Conservation (phyloP, 2,329 filamentous ascomycete species). For the Diatrype stigma region DNA sequence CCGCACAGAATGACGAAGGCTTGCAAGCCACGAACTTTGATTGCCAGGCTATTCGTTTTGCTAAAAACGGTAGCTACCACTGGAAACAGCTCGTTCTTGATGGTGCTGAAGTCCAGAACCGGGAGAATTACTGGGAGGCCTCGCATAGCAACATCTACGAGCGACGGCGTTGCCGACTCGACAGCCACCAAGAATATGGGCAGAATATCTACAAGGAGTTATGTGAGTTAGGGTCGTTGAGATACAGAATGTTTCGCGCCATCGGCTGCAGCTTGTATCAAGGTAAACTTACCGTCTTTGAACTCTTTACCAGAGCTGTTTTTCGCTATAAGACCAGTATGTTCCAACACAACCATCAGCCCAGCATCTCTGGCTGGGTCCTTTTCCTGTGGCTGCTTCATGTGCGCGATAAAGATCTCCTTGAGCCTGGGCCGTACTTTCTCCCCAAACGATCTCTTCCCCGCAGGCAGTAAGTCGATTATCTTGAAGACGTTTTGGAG, state of each 20-base stretch:
- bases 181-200: conserved; percentile 81
- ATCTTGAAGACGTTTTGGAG: conserved; percentile 93
- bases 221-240: conserved; percentile 8
- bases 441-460: conserved; percentile 75
- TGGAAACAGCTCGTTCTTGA: conserved; percentile 95
- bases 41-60: conserved; percentile 86
- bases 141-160: conserved; percentile 81
- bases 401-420: conserved; percentile 70
- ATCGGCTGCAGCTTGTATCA: not conserved
- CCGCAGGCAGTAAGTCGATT: conserved; percentile 70
- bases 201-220: conserved; percentile 63
- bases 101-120: conserved; percentile 89
- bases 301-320: conserved; percentile 91
- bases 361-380: conserved; percentile 84
- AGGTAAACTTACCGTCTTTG: conserved; percentile 67
- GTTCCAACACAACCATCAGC: conserved; percentile 84
- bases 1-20: conserved; percentile 89
- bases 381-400: conserved; percentile 62
- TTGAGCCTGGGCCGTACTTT: conserved; percentile 80
- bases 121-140: conserved; percentile 78
- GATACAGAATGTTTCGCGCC: not conserved
- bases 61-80: conserved; percentile 87
- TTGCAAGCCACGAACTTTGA: conserved; percentile 89
- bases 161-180: conserved; percentile 81
- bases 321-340: conserved; percentile 68